Conservation (phyloP, 352 stramenopile species). For the Phytophthora uliginosa region DNA sequence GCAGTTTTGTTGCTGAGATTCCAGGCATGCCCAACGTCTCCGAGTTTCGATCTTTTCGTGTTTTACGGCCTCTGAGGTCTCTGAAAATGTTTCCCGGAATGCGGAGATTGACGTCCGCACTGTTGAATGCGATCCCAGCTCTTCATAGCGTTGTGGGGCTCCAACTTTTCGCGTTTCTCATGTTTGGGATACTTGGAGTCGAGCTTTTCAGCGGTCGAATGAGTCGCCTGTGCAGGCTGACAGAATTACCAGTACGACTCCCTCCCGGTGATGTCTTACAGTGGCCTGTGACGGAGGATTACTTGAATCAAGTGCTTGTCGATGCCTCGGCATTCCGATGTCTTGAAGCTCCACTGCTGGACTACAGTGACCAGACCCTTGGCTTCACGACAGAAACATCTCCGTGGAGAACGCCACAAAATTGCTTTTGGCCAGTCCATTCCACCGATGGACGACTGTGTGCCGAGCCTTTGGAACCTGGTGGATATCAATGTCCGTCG, state of each 20-base stretch:
- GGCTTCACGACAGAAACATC: slow-evolving; percentile 66
- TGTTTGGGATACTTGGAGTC: slow-evolving; percentile 91
- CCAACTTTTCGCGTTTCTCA: slow-evolving; percentile 86
- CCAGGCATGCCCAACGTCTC: slow-evolving; percentile 72
- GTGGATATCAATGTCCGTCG: slow-evolving; percentile 51
- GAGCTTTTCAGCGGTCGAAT: slow-evolving; percentile 86
- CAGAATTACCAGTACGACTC: slow-evolving; percentile 70
- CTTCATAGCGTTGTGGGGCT: slow-evolving; percentile 88
- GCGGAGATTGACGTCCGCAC: slow-evolving; percentile 69
- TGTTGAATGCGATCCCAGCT: slow-evolving; percentile 79
- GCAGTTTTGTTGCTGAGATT: slow-evolving; percentile 52
- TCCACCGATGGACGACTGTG: slow-evolving; percentile 75
- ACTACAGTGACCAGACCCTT: slow-evolving; percentile 46
- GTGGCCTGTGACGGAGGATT: slow-evolving; percentile 60
- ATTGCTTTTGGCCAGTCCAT: slow-evolving; percentile 95
- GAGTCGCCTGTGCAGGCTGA: slow-evolving; percentile 78
- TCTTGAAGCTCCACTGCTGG: slow-evolving; percentile 40
- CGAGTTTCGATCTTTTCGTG: slow-evolving; percentile 81
- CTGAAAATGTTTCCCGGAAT: slow-evolving; percentile 64
- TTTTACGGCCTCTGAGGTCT: slow-evolving; percentile 89
- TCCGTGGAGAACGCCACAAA: slow-evolving; percentile 58
- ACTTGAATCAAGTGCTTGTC: slow-evolving; percentile 48
- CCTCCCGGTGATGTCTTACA: slow-evolving; percentile 27
- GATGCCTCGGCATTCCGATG: slow-evolving; percentile 48
- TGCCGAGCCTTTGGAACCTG: slow-evolving; percentile 34